These are phyloP conservation scores for Metarhizium humberi DNA, from an alignment of 2,329 filamentous ascomycete species.

Conservation along the genomic window DNA sequence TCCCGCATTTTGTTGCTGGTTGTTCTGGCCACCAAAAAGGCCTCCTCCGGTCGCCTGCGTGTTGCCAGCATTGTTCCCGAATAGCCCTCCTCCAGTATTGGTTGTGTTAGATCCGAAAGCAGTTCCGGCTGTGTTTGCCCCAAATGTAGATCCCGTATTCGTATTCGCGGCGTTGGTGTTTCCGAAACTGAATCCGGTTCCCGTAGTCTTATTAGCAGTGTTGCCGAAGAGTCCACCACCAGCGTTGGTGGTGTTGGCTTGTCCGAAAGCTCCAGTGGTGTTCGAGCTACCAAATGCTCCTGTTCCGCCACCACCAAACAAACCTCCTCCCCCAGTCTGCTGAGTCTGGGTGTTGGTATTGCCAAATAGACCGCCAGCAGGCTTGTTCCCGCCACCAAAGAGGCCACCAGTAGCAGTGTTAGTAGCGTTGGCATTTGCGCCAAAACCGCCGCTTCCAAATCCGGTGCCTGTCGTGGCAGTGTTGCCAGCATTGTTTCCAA, in stretches of 20 bases:
- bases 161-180: conserved; percentile 25
- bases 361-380: conserved; percentile 16
- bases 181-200: conserved; percentile 30
- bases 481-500: conserved; percentile 23
- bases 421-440: conserved; percentile 18
- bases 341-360: conserved; percentile 13
- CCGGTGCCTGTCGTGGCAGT: conserved; percentile 17
- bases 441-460: conserved; percentile 30
- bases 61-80: conserved; percentile 26
- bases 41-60: conserved; percentile 28
- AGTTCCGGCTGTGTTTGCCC: conserved; percentile 8
- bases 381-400: conserved; percentile 24
- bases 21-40: conserved; percentile 34
- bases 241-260: conserved; percentile 15
- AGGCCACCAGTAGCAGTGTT: conserved; percentile 25
- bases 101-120: conserved; percentile 13
- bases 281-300: conserved; percentile 28
- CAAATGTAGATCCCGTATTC: conserved; percentile 14
- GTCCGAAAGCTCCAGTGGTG: conserved; percentile 23
- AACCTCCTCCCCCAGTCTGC: conserved; percentile 11
- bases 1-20: conserved; percentile 18
- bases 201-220: conserved; percentile 26
- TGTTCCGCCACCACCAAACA: conserved; percentile 19
- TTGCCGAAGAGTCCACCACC: conserved; percentile 34
- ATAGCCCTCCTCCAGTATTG: conserved; percentile 24